Base-by-base conservation (phyloP, 2,329 filamentous ascomycete species). In the Ophiosphaerella herpotricha region DNA sequence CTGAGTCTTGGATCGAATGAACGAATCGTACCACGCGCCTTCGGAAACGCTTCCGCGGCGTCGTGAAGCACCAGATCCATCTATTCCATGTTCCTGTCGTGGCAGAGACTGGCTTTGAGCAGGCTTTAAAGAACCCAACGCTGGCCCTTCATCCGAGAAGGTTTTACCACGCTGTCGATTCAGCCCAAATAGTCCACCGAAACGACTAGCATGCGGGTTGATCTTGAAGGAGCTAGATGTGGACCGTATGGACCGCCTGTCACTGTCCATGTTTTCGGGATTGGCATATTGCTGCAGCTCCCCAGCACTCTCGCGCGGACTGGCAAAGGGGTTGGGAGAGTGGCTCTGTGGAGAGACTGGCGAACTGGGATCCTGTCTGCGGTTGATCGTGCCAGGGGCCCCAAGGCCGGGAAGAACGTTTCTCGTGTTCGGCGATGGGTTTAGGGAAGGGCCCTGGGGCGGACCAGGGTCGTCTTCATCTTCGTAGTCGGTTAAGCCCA, bases 51-150 rank as follows among this genome's bases (percentile, higher is more conserved):
- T 64, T 81, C 87, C 60, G 82, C 88, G 53, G 21, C 84, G 78
- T 46, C 78, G 77, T 47, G 78, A 76, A 21, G 74, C 72, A 8
- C 77, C 78, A 37, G 77, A 76, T 4, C 78, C 74, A 57, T 84
- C 81, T 35, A 78, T 67, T 5, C 57, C 71, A 40, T 70, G 70
- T 24, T 79, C 79, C 36, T 85, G 80, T 32, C 83, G 77, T 5
- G 90, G 90, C 58, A 94, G 85, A 0, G 90, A 93, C 65, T 90
- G 88, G 62, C 88, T 91, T 67, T 93, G 88, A 0, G 83, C 82
- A 26, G 83, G 75, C 64, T 89, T 90, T 12, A 92, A 75, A 16
- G 82, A 85, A 1, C 90, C 90, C 7, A 91, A 73, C 1, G 82
- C 78, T 5, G 86, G 86, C 0, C 86, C 85, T 26, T 85, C 80